A percentile compares a stretch with the other conserved stretches of the same genome.
These are phyloP conservation scores for Fusarium odoratissimum DNA, from an alignment of 2,329 filamentous ascomycete species.

Conservation along the genomic window DNA sequence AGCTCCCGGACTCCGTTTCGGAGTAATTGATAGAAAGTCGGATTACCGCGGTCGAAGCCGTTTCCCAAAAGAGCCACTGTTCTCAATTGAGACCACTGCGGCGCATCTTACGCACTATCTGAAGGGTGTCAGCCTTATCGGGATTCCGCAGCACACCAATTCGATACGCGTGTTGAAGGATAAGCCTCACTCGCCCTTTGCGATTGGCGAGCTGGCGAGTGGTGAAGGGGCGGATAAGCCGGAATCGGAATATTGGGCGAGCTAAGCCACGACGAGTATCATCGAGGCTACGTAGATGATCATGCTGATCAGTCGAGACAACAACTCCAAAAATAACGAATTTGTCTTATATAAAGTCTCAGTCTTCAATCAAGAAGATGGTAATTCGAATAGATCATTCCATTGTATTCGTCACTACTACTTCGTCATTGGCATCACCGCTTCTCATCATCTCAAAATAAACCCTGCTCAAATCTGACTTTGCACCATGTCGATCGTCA, in stretches of 20 bases:
- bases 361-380: neutral
- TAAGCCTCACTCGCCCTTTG: constrained; percentile 4
- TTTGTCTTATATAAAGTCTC: constrained; percentile 4
- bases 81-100: neutral
- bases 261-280: constrained; percentile 17
- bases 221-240: neutral
- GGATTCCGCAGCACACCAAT: constrained; percentile 9
- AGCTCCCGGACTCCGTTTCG: neutral
- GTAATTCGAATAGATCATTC: neutral
- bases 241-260: constrained; percentile 2
- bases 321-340: neutral
- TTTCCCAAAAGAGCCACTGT: neutral
- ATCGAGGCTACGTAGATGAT: neutral
- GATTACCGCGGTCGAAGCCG: neutral
- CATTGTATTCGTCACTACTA: neutral
- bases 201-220: neutral
- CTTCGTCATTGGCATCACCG: neutral
- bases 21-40: neutral
- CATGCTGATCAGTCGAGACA: neutral
- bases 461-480: neutral
- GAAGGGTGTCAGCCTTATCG: constrained; percentile 1
- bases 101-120: neutral
- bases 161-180: neutral
- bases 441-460: neutral
- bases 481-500: constrained; percentile 1